Conservation (phyloP, 116 monocot genomes). For the Trichopus zeylanicus region DNA sequence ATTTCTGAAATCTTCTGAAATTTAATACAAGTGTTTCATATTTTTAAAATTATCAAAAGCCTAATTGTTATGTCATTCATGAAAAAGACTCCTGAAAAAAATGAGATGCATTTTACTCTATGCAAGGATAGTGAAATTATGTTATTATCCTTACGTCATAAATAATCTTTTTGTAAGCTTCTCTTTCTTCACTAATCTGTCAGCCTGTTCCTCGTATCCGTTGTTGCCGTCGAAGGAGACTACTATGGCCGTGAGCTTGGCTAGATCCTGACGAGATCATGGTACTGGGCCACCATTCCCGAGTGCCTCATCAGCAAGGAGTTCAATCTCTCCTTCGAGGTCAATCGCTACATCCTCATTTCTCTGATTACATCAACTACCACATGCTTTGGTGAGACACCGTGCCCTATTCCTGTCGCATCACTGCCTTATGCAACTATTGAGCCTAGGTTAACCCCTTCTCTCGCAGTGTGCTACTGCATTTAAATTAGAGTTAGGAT, state of each 20-base stretch:
- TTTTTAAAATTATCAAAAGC: no score
- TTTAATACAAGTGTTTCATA: no score
- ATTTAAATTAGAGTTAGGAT: no score
- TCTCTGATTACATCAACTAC: slow-evolving; percentile 47
- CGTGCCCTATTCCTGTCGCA: slow-evolving; percentile 26
- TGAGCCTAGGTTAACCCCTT: slow-evolving; percentile 31
- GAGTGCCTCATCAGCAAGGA: slow-evolving; percentile 29
- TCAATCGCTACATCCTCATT: slow-evolving; percentile 35
- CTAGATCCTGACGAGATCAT: not conserved
- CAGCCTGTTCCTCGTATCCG: not conserved
- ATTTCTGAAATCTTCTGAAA: no score
- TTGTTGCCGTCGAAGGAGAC: not conserved
- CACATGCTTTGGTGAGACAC: slow-evolving; percentile 13
- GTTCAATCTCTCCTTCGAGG: slow-evolving; percentile 23
- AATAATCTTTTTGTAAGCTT: no score
- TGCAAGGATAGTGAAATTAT: no score
- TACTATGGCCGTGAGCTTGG: not conserved
- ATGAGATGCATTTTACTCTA: no score
- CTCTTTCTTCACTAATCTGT: no score
- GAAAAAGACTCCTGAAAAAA: no score
- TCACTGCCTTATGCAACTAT: slow-evolving; percentile 49
- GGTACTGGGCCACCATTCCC: not conserved
- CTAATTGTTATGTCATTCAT: no score
- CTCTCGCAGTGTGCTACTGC: slow-evolving; percentile 31
- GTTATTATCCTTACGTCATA: no score